Base-by-base conservation (phyloP, 176 grass and related monocot genomes). In the Lolium perenne region DNA sequence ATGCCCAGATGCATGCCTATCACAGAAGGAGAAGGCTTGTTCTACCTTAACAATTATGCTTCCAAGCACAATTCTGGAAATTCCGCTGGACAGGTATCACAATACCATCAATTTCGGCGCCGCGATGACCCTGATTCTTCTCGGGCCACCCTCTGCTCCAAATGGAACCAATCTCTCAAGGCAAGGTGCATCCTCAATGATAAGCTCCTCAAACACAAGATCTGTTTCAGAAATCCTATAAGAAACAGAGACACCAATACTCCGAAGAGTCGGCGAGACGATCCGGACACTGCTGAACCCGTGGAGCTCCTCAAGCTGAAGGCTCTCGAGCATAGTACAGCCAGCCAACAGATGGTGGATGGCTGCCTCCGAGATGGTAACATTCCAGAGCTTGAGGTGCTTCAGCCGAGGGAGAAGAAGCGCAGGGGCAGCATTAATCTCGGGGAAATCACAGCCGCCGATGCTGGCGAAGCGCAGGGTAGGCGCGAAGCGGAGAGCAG, bases 131-230 rank as follows among this genome's bases (percentile, higher is more conserved):
- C 32, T 60, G 6, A 78, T 59, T 8, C 10, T 78, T 20, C 11
- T 59, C 7, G 11, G 32, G 32, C 29, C 32, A 59, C 2, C 17
- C 0, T 4, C 0, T 54, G 2, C 3, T 13, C 6, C 16, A 59
- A 14, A 3, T 40, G 32, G 26, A 6, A 22, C 22, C 18, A 59
- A 78, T 13, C 54, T 38, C 76, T 78, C 54, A 40, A 78, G 76
- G 76, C 76, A 43, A 21, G 53, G 76, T 38, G 76, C 76, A 59
- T 78, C 35, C 53, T 41, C 29, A 18, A 69, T 69, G 47, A 82
- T 18, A 38, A 68, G 63, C 63, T 82, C 26, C 17, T 54, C 23
- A 5, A 14, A 35, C 13, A 75, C 0, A 0, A 29, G 12, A 3
- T 50, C 72, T 16, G 22, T 13, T 10, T 17, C 1, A 5, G 15